Base-by-base conservation (phyloP, 78 protist genomes). In the Capsaspora owczarzaki region DNA sequence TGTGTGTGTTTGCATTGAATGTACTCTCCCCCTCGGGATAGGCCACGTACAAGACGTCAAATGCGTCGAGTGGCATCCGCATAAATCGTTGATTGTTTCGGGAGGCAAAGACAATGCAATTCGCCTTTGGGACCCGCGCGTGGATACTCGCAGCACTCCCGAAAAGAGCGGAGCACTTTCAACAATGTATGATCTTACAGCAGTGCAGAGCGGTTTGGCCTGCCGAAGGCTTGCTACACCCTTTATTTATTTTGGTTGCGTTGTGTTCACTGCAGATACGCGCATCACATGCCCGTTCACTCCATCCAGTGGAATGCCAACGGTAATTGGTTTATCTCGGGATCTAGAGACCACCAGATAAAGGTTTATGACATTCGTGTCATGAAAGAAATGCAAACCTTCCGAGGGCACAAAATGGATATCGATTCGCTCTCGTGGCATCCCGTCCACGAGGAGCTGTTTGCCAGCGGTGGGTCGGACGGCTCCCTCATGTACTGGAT, bases 21-120 rank as follows among this genome's bases (percentile, higher is more conserved):
- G n/a, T n/a, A n/a, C n/a, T n/a, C n/a, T n/a, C n/a, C n/a, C n/a
- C n/a, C n/a, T n/a, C n/a, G n/a, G n/a, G n/a, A n/a, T n/a, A n/a
- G 98, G 96, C 33, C 98, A 95, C 80, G 96, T 94, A 38, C 88
- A 94, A 89, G 98, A 95, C 69, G 95, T 96, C 22, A 82, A 86
- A 71, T 66, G 88, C 38, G 76, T 76, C 31, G 82, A 80, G 5
- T 96, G 98, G 98, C 98, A 96, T 72, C 97, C 98, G 20, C 23
- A 41, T 8, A 88, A 86, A 77, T 42, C 89, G 10, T 69, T 96
- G 44, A 31, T 96, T 27, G 96, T 82, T 8, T 84, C 93, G 8
- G 98, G 97, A 42, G 33, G 86, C 31, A 90, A 89, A 82, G 98
- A 95, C 56, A 80, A 81, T 23, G 14, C 31, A 16, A 76, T 96